Percentiles rank a stretch among this genome's conserved stretches.
Evolutionary conservation across 2,329 filamentous ascomycete species (phyloP).

Genomic region (Exophiala aquamarina): DNA sequence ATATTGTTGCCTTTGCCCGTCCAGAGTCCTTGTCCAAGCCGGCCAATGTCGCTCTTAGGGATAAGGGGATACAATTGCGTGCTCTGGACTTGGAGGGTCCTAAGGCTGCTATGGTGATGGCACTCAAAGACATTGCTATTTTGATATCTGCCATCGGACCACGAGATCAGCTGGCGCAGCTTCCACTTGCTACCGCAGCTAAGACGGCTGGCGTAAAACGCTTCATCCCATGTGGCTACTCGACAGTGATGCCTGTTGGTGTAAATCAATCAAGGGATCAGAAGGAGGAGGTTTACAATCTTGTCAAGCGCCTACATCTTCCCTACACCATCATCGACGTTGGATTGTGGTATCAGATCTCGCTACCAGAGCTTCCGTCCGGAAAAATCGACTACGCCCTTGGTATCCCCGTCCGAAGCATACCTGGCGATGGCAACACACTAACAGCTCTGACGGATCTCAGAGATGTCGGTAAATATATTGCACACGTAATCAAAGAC

Average conservation of each 20-base stretch:
- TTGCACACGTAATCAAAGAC: constrained; percentile 53
- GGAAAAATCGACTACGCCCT: constrained; percentile 45
- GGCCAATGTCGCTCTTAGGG: no score
- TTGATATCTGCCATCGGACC: constrained; percentile 46
- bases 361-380: constrained; percentile 43
- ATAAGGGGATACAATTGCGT: no score
- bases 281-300: constrained; percentile 54
- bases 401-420: constrained; percentile 29
- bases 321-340: constrained; percentile 59
- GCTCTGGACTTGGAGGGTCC: constrained; percentile 13
- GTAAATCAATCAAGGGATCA: constrained; percentile 20
- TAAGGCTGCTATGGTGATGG: constrained; percentile 42
- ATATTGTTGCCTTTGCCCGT: no score
- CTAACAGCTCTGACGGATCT: constrained; percentile 48
- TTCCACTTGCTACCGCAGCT: constrained; percentile 48
- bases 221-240: constrained; percentile 54
- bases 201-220: constrained; percentile 51
- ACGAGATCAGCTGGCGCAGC: constrained; percentile 41
- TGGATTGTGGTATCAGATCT: constrained; percentile 58
- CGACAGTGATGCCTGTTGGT: constrained; percentile 45
- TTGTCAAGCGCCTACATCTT: constrained; percentile 48
- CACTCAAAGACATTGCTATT: constrained; percentile 45
- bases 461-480: constrained; percentile 53
- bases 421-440: constrained; percentile 49
- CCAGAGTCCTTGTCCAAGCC: no score